Base-by-base conservation (phyloP, 1,284 basidiomycete genomes). In the Sphagnurus paluster region DNA sequence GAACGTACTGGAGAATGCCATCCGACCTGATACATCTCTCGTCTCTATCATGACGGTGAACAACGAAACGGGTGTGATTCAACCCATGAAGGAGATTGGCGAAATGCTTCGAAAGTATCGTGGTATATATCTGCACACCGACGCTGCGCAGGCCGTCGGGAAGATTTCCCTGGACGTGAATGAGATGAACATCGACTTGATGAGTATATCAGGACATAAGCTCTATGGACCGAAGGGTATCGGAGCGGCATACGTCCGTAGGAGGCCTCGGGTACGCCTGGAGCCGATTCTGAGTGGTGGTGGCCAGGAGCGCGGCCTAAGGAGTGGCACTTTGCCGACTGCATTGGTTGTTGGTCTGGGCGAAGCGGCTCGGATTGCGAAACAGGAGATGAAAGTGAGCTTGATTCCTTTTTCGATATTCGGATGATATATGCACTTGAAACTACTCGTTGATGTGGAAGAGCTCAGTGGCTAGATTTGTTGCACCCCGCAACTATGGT, bases 1-100 rank as follows among this genome's bases (percentile, higher is more conserved):
- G 34, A 71, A 83, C 34, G 80, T 82, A 17, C 79, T 98, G 29
- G 87, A 91, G 61, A 78, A 75, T 2, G 85, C 93, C 23, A 90
- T 98, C 43, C 83, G 91, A 38, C 92, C 93, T 14, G 89, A 91
- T 58, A 90, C 95, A 1, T 87, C 85, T 5, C 70, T 98, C 7
- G 85, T 98, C 32, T 97, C 95, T 8, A 89, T 99, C 66, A 99
- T 99, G 97, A 83, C 91, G 3, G 96, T 99, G 53, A 99, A 99
- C 75, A 99, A 99, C 71, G 97, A 99, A 74, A 99, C 95, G 5
- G 97, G 97, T 39, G 95, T 98, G 52, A 97, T 99, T 52, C 97
- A 99, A 65, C 97, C 97, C 1, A 80, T 99, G 53, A 90, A 90
- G 64, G 94, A 98, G 67, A 99, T 99, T 55, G 96, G 95, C 19